phyloP scores from a whole-genome alignment of 345 rosid genomes.

The Stellera chamaejasme region DNA sequence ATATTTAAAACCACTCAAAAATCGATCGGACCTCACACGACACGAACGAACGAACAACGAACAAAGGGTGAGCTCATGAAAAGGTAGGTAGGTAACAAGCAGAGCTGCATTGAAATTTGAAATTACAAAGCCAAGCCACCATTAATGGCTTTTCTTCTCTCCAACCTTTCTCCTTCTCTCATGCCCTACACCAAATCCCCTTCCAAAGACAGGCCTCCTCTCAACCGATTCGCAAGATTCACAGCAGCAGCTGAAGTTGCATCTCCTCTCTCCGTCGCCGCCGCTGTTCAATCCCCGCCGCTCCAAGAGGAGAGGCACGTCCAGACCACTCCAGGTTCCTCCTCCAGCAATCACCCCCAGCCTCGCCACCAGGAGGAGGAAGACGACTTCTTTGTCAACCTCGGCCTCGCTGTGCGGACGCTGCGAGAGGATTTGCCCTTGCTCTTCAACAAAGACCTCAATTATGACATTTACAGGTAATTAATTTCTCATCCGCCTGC shows the following conservation, averaged over 20 bases:
- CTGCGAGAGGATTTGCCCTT: conserved; percentile 84
- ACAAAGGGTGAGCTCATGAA: too few species aligned
- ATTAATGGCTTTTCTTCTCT: conserved; percentile 80
- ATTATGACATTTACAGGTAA: conserved; percentile 82
- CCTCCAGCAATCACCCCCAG: conserved; percentile 26
- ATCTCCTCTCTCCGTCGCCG: conserved; percentile 16
- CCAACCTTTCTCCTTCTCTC: conserved; percentile 56
- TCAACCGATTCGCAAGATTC: conserved; percentile 12
- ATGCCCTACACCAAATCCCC: conserved; percentile 43
- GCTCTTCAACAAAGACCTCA: conserved; percentile 65
- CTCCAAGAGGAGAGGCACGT: conserved; percentile 40
- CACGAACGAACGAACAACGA: too few species aligned
- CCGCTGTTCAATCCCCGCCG: conserved; percentile 21
- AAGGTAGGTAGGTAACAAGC: too few species aligned
- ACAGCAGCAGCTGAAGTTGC: neutral
- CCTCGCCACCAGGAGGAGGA: conserved; percentile 29
- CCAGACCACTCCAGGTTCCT: conserved; percentile 21
- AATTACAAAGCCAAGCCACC: neutral
- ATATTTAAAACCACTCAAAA: conserved; percentile 46
- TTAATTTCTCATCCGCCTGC: conserved; percentile 22
- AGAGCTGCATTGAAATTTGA: neutral
- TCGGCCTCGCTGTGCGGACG: conserved; percentile 78
- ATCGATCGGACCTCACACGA: too few species aligned
- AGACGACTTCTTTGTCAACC: conserved; percentile 69
- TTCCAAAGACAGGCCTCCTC: conserved; percentile 29